These are phyloP conservation scores for Bromus sterilis DNA, from an alignment of 176 grass and related monocot species.

Conservation along the genomic window DNA sequence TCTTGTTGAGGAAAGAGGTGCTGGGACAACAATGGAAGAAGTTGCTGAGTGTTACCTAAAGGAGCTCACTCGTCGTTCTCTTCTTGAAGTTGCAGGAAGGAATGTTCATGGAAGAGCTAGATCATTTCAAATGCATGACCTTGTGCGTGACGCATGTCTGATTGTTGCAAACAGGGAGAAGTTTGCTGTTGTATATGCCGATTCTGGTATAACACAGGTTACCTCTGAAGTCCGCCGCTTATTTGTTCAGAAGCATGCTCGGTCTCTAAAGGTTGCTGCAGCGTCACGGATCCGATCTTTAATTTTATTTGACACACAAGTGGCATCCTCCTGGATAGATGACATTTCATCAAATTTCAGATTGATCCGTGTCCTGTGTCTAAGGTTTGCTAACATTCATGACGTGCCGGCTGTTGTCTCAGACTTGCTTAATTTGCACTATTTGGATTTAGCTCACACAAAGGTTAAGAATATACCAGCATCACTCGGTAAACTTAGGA, in stretches of 20 bases:
- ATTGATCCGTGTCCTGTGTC: slow-evolving; percentile 20
- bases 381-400: slow-evolving; percentile 27
- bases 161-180: slow-evolving; percentile 22
- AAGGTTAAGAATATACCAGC: slow-evolving; percentile 28
- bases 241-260: not conserved
- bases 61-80: slow-evolving; percentile 20
- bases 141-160: slow-evolving; percentile 24
- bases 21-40: slow-evolving; percentile 35
- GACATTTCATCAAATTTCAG: slow-evolving; percentile 33
- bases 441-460: slow-evolving; percentile 22
- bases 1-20: slow-evolving; percentile 42
- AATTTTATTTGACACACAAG: slow-evolving; percentile 13
- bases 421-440: slow-evolving; percentile 24
- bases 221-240: not conserved
- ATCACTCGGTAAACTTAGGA: slow-evolving; percentile 34
- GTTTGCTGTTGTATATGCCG: not conserved
- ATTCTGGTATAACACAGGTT: not conserved
- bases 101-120: slow-evolving; percentile 9
- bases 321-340: slow-evolving; percentile 20
- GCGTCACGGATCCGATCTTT: slow-evolving; percentile 10
- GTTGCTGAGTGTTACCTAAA: slow-evolving; percentile 23
- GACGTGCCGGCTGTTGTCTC: slow-evolving; percentile 21
- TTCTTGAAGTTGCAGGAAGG: slow-evolving; percentile 22
- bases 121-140: slow-evolving; percentile 28
- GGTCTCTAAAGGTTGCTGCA: not conserved